phyloP scores from a whole-genome alignment of 306 rosid genomes.

The Carpinus viminea region DNA sequence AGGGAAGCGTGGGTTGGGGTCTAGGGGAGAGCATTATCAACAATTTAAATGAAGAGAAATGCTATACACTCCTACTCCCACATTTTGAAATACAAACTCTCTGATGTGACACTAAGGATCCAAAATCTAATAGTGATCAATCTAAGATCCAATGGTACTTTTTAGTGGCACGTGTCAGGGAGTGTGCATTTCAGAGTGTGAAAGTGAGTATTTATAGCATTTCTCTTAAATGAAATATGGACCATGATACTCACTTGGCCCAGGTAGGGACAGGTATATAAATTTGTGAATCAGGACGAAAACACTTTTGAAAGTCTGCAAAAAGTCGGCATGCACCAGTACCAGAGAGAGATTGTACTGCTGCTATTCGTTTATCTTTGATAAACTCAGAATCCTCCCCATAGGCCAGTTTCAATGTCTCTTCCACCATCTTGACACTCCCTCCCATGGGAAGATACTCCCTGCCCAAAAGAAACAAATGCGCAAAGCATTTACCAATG shows the following conservation, averaged over 20 bases:
- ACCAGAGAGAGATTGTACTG: conserved; percentile 93
- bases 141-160: too few species aligned
- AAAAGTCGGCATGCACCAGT: conserved; percentile 96
- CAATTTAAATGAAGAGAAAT: too few species aligned
- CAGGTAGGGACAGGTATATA: conserved; percentile 90
- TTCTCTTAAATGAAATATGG: neutral
- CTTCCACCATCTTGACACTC: conserved; percentile 77
- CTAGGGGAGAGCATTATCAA: neutral
- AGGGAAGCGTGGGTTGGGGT: neutral
- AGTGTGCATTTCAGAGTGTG: too few species aligned
- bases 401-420: conserved; percentile 88
- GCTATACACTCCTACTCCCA: too few species aligned
- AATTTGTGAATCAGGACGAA: conserved; percentile 73
- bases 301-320: conserved; percentile 93
- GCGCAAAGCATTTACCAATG: conserved; percentile 20
- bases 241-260: conserved; percentile 66
- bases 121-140: too few species aligned
- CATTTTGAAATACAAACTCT: too few species aligned
- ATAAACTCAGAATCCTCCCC: conserved; percentile 80
- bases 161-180: too few species aligned
- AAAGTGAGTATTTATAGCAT: too few species aligned
- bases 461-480: conserved; percentile 44
- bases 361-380: conserved; percentile 90
- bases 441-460: conserved; percentile 99
- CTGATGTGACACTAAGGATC: too few species aligned